Evolutionary conservation across 345 rosid genomes (phyloP).

Genomic region (Noccaea bulbosa): DNA sequence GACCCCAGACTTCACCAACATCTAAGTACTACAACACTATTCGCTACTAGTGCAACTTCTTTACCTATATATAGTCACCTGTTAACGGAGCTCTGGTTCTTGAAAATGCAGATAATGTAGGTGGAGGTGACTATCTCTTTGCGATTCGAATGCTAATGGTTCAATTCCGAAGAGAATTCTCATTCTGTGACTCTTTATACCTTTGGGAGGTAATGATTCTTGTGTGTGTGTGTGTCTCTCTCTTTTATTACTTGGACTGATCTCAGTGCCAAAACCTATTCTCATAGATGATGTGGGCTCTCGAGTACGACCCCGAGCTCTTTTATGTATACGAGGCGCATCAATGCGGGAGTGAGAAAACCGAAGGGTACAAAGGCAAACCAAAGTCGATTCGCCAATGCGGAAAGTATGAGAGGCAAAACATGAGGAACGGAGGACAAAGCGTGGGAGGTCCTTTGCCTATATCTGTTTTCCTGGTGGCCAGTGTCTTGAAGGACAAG

Average conservation of each 20-base stretch:
- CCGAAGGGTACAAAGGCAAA: slow-evolving; percentile 61
- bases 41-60: not conserved
- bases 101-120: slow-evolving; percentile 68
- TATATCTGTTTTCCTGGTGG: slow-evolving; percentile 92
- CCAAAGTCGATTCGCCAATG: slow-evolving; percentile 66
- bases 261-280: slow-evolving; percentile 2
- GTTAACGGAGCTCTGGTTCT: not conserved
- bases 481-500: slow-evolving; percentile 94
- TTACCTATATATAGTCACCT: not conserved
- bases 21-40: slow-evolving; percentile 56
- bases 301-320: slow-evolving; percentile 87
- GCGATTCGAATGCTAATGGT: slow-evolving; percentile 99
- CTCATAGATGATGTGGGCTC: slow-evolving; percentile 99
- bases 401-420: slow-evolving; percentile 91
- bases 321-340: slow-evolving; percentile 66
- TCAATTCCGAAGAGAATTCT: slow-evolving; percentile 95
- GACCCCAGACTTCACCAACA: slow-evolving; percentile 98
- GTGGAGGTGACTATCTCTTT: slow-evolving; percentile 96
- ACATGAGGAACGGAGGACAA: slow-evolving; percentile 63
- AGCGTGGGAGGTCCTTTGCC: slow-evolving; percentile 72
- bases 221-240: slow-evolving; percentile 22
- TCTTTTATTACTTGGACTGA: slow-evolving; percentile 14
- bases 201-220: slow-evolving; percentile 87
- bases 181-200: slow-evolving; percentile 90
- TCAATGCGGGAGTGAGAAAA: slow-evolving; percentile 50